phyloP scores from a whole-genome alignment of 2,329 filamentous ascomycete genomes.

The Fusarium temperatum region DNA sequence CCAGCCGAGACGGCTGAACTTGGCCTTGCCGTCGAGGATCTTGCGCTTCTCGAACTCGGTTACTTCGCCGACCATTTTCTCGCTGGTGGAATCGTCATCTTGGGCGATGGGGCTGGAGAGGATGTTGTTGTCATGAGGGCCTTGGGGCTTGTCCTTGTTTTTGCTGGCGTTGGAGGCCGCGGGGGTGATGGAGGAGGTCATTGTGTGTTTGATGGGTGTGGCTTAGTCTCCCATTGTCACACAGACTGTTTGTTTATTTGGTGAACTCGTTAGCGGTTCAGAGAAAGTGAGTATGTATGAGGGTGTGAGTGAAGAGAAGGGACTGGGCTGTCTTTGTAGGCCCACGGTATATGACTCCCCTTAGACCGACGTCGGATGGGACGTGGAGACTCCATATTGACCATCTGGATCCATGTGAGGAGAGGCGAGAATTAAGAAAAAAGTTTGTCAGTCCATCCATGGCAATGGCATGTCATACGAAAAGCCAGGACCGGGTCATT shows the following conservation, averaged over 20 bases:
- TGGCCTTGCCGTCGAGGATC: conserved; percentile 35
- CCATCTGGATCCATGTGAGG: neutral
- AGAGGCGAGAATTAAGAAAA: conserved; percentile 23
- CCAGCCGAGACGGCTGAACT: conserved; percentile 39
- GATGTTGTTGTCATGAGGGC: conserved; percentile 16
- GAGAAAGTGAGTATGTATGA: neutral
- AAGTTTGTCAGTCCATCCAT: conserved; percentile 34
- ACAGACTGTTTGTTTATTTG: conserved; percentile 12
- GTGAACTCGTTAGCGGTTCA: neutral
- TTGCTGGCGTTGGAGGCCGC: conserved; percentile 27
- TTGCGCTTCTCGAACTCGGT: conserved; percentile 40
- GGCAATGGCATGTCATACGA: conserved; percentile 25
- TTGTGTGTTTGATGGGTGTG: conserved; percentile 1
- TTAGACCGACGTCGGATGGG: conserved; percentile 28
- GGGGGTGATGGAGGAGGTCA: conserved; percentile 30
- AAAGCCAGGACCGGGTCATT: conserved; percentile 6
- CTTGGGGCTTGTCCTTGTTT: conserved; percentile 11
- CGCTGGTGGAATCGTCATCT: conserved; percentile 30
- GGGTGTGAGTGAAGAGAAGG: neutral
- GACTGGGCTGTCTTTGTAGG: conserved; percentile 27
- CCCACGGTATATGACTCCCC: conserved; percentile 10
- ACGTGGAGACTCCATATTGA: neutral
- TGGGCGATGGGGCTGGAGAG: neutral
- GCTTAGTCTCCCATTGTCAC: conserved; percentile 36
- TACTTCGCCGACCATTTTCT: conserved; percentile 37